Evolutionary conservation across 83 land plant genomes (phyloP).

Genomic region (Thuja plicata): DNA sequence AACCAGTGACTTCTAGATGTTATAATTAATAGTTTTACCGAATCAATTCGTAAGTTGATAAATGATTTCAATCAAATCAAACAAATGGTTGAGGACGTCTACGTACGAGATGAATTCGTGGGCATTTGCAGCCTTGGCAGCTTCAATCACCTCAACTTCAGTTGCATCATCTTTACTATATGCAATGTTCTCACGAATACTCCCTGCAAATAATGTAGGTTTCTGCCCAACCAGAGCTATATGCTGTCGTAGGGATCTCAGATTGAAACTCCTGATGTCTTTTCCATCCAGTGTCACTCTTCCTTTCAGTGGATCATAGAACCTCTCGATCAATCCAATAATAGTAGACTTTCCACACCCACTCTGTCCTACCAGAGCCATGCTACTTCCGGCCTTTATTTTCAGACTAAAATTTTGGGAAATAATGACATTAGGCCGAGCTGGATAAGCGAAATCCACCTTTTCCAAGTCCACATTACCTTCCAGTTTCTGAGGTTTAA

Average conservation of each 20-base stretch:
- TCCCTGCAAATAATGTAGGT: conserved; percentile 42
- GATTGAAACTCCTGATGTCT: conserved; percentile 36
- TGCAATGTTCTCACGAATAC: conserved; percentile 42
- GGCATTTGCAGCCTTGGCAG: conserved; percentile 47
- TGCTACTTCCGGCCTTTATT: conserved; percentile 30
- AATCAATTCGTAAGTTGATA: background rate
- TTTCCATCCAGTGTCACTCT: conserved; percentile 30
- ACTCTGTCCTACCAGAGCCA: conserved; percentile 51
- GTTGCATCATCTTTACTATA: conserved; percentile 34
- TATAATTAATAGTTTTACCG: background rate
- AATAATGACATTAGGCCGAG: conserved; percentile 36
- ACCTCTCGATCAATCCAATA: conserved; percentile 44
- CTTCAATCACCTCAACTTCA: conserved; percentile 40
- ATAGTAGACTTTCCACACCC: conserved; percentile 58
- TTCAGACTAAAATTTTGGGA: conserved; percentile 26
- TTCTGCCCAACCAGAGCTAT: conserved; percentile 52
- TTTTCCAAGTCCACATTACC: conserved; percentile 32
- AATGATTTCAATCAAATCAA: background rate
- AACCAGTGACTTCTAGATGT: background rate
- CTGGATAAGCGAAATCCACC: conserved; percentile 39
- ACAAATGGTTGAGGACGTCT: background rate
- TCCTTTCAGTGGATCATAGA: conserved; percentile 49
- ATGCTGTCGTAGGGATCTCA: conserved; percentile 33
- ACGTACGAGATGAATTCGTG: conserved; percentile 35
- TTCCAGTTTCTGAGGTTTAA: conserved; percentile 9